Conservation (phyloP, 495 filamentous ascomycete species). For the Podospora anserina region DNA sequence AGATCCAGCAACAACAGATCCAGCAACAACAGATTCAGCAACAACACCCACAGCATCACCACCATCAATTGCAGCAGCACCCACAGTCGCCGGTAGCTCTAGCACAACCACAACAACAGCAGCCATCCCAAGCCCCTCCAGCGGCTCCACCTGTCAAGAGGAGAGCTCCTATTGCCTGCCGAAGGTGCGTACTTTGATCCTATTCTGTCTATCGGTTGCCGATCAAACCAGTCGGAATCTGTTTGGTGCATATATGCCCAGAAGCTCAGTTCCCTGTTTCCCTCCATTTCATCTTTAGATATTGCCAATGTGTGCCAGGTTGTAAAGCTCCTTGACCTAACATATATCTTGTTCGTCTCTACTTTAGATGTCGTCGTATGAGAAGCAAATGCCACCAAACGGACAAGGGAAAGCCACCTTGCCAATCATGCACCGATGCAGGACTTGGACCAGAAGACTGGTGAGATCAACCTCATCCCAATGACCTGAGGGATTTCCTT, state of each 20-base stretch:
- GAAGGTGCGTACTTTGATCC: constrained; percentile 36
- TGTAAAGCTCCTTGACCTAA: neutral
- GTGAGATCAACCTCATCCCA: constrained; percentile 27
- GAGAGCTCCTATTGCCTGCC: constrained; percentile 48
- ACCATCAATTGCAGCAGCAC: constrained; percentile 17
- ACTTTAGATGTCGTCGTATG: constrained; percentile 47
- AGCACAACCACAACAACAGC: neutral
- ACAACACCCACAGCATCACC: constrained; percentile 11
- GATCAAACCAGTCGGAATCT: neutral
- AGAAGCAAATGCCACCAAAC: constrained; percentile 47
- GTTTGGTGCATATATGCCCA: neutral
- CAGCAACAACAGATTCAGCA: neutral
- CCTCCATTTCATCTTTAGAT: neutral
- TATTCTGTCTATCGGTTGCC: neutral
- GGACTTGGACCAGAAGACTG: constrained; percentile 42
- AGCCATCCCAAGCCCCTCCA: neutral
- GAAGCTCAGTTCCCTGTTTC: neutral
- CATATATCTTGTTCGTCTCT: neutral
- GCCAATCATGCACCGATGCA: constrained; percentile 43
- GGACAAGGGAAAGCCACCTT: constrained; percentile 42
- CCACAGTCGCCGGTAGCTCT: neutral
- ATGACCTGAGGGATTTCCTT: constrained; percentile 11
- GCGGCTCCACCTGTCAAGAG: constrained; percentile 33
- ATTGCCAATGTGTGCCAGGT: neutral
- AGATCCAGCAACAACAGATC: neutral